Conservation (phyloP, 441 rosid species). For the Cnidoscolus chayamansa region DNA sequence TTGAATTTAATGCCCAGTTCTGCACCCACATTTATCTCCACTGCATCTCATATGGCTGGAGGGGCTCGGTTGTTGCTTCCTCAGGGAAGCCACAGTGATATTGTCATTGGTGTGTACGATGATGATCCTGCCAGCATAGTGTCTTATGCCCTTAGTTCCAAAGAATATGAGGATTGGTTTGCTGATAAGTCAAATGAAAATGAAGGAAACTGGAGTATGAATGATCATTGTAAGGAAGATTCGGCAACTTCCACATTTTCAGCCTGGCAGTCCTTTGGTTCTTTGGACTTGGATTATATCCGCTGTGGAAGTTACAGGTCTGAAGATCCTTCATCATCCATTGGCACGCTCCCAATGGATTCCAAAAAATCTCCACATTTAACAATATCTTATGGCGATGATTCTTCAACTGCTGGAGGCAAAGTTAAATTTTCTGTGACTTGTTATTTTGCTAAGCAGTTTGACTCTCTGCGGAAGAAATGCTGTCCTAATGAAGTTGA, state of each 20-base stretch:
- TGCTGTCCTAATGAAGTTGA: conserved; percentile 80
- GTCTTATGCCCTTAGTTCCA: conserved; percentile 78
- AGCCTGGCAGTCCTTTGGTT: conserved; percentile 66
- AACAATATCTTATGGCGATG: conserved; percentile 61
- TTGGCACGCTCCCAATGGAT: conserved; percentile 39
- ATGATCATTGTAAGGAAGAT: conserved; percentile 38
- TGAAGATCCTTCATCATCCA: conserved; percentile 48
- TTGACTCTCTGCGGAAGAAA: conserved; percentile 67
- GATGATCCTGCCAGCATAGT: conserved; percentile 83
- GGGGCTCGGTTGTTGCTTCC: conserved; percentile 75
- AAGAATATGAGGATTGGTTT: conserved; percentile 73
- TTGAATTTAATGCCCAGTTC: conserved; percentile 52
- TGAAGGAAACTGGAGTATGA: conserved; percentile 38
- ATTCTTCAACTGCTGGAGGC: conserved; percentile 53
- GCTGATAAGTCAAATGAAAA: conserved; percentile 40
- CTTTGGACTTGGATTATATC: conserved; percentile 58
- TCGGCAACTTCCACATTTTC: conserved; percentile 49
- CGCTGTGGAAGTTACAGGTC: conserved; percentile 50
- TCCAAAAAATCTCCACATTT: conserved; percentile 69
- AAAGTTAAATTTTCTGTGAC: conserved; percentile 77
- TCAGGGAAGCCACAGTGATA: conserved; percentile 44
- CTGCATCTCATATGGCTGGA: conserved; percentile 62
- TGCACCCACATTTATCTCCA: conserved; percentile 47
- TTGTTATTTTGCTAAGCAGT: conserved; percentile 84
- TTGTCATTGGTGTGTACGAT: conserved; percentile 78